Evolutionary conservation across 106 monocot species (phyloP).

Genomic region (Narthecium ossifragum): DNA sequence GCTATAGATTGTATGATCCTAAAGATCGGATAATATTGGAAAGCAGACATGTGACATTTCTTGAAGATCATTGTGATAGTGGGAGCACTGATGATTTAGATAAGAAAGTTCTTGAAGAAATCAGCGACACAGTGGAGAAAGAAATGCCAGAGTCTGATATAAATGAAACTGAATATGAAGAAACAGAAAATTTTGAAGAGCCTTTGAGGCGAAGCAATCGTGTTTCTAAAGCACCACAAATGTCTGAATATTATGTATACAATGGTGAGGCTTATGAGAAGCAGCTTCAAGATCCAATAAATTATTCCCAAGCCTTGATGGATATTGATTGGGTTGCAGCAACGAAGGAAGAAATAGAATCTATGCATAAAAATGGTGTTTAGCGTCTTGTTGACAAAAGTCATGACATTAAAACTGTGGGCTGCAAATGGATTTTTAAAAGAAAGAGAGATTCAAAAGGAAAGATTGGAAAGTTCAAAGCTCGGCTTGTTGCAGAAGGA

Average conservation of each 20-base stretch:
- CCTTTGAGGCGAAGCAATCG: neutral
- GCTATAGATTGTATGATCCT: neutral
- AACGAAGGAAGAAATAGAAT: conserved; percentile 1
- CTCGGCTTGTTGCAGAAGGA: neutral
- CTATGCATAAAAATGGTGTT: neutral
- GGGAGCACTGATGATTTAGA: neutral
- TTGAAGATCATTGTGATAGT: neutral
- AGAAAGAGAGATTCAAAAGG: neutral
- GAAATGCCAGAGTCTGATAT: neutral
- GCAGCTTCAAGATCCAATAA: neutral
- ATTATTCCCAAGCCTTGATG: neutral
- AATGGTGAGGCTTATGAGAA: neutral
- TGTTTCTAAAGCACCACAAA: neutral
- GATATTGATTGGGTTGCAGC: neutral
- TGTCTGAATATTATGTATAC: neutral
- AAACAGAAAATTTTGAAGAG: neutral
- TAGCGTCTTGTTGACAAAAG: neutral
- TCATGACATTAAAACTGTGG: neutral
- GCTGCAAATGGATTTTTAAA: conserved; percentile 4
- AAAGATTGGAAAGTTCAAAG: neutral
- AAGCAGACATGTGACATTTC: neutral
- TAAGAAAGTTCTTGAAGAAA: neutral
- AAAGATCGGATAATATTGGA: neutral
- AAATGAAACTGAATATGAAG: neutral
- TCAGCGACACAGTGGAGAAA: neutral